These are phyloP conservation scores for Pseudocercospora pini-densiflorae DNA, from an alignment of 2,329 filamentous ascomycete species.

Conservation along the genomic window DNA sequence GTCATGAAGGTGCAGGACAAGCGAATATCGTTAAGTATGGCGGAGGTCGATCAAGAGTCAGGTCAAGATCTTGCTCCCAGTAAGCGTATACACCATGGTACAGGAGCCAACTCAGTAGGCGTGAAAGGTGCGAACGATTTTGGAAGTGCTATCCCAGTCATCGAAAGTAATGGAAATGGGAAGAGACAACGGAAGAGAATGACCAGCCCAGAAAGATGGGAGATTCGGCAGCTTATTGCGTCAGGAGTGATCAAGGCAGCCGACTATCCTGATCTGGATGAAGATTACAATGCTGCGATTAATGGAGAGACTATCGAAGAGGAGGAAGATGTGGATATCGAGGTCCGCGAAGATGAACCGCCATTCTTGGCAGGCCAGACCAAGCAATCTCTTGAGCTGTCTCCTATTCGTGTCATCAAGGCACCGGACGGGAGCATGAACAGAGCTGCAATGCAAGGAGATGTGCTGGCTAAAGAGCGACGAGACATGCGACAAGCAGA, in stretches of 20 bases:
- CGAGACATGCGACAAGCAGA: constrained; percentile 89
- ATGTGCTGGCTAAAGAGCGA: constrained; percentile 84
- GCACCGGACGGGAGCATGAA: constrained; percentile 98
- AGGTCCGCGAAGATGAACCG: constrained; percentile 93
- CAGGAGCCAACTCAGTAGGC: constrained; percentile 87
- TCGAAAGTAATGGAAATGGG: constrained; percentile 60
- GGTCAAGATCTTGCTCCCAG: constrained; percentile 83
- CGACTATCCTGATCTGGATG: constrained; percentile 92
- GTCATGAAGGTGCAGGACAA: constrained; percentile 82
- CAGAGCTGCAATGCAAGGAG: constrained; percentile 91
- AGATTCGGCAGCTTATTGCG: constrained; percentile 94
- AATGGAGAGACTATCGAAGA: constrained; percentile 88
- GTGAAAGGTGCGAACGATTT: constrained; percentile 66
- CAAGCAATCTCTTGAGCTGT: constrained; percentile 92
- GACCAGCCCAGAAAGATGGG: constrained; percentile 97
- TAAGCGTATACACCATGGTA: constrained; percentile 77
- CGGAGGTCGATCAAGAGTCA: constrained; percentile 90
- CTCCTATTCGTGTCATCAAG: constrained; percentile 94
- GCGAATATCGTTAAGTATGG: constrained; percentile 90
- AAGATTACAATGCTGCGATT: constrained; percentile 88
- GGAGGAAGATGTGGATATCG: constrained; percentile 96
- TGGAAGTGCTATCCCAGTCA: constrained; percentile 59
- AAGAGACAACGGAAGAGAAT: constrained; percentile 81
- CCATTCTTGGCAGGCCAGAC: constrained; percentile 96
- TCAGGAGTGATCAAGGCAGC: constrained; percentile 91